These are phyloP conservation scores for Tricholoma sp. DNA, from an alignment of 768 basidiomycete genomes.

Conservation along the genomic window DNA sequence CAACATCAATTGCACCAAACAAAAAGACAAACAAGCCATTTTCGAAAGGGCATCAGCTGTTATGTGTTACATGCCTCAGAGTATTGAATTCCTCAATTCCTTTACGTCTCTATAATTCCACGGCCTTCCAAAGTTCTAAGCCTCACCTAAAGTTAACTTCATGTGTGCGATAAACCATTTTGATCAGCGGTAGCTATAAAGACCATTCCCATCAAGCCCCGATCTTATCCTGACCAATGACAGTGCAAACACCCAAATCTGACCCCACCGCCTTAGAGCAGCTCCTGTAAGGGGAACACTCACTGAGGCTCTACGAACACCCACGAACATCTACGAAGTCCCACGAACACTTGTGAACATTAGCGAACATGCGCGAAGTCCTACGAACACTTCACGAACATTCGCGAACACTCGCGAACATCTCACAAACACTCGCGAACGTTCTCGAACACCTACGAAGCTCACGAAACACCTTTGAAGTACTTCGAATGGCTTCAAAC, in stretches of 20 bases:
- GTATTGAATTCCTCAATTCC: neutral
- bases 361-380: no score
- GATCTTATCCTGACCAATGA: neutral
- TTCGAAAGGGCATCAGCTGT: neutral
- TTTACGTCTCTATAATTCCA: no score
- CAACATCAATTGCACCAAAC: neutral
- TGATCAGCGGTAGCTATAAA: neutral
- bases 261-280: neutral
- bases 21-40: neutral
- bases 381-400: no score
- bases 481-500: no score
- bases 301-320: no score
- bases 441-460: no score
- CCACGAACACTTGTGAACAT: no score
- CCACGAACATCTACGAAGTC: no score
- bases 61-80: neutral
- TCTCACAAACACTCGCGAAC: no score
- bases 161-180: neutral
- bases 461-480: no score
- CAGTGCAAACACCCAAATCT: neutral
- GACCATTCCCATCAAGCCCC: neutral
- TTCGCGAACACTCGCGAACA: no score
- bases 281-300: no score
- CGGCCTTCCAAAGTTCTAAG: neutral
- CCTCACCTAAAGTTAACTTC: neutral